Percentiles rank a stretch among this genome's conserved stretches.
Evolutionary conservation across 1,284 basidiomycete genomes (phyloP).

Genomic region (Tylopilus sp.): DNA sequence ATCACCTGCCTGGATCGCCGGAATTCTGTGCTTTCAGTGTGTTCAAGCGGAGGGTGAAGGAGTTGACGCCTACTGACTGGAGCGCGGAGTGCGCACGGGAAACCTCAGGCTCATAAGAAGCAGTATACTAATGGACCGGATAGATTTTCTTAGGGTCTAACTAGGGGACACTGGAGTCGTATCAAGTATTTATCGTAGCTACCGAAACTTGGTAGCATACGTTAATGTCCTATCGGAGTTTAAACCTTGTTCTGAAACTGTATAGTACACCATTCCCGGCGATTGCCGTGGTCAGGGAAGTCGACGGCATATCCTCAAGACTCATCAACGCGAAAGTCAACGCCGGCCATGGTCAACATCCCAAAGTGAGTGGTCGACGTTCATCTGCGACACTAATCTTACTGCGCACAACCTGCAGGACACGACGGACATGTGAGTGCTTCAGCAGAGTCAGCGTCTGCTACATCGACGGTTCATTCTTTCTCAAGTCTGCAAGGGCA

Average conservation of each 20-base stretch:
- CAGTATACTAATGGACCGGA: too few species aligned
- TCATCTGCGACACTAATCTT: constrained; percentile 27
- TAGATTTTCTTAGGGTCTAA: too few species aligned
- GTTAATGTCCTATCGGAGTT: constrained; percentile 15
- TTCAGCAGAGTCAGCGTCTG: constrained; percentile 14
- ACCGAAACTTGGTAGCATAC: too few species aligned
- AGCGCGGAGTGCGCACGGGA: constrained; percentile 58
- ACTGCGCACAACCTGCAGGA: constrained; percentile 57
- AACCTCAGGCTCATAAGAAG: too few species aligned
- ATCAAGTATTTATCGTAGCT: too few species aligned
- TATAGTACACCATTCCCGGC: constrained; percentile 38
- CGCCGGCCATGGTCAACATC: constrained; percentile 85
- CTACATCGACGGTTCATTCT: constrained; percentile 6
- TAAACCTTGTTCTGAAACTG: constrained; percentile 37
- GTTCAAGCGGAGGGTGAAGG: constrained; percentile 70
- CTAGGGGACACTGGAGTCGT: too few species aligned
- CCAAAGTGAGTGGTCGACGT: constrained; percentile 75
- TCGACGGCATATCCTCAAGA: constrained; percentile 23
- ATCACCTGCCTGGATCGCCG: constrained; percentile 77
- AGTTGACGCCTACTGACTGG: constrained; percentile 75
- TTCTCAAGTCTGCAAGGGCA: constrained; percentile 93
- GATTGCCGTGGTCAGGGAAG: constrained; percentile 34
- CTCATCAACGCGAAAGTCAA: constrained; percentile 33
- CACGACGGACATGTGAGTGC: constrained; percentile 85
- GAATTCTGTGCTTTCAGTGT: constrained; percentile 83